A percentile compares a stretch with the other conserved stretches of the same genome.
phyloP scores from a whole-genome alignment of 2,329 filamentous ascomycete species.

The Plenodomus biglobosus region DNA sequence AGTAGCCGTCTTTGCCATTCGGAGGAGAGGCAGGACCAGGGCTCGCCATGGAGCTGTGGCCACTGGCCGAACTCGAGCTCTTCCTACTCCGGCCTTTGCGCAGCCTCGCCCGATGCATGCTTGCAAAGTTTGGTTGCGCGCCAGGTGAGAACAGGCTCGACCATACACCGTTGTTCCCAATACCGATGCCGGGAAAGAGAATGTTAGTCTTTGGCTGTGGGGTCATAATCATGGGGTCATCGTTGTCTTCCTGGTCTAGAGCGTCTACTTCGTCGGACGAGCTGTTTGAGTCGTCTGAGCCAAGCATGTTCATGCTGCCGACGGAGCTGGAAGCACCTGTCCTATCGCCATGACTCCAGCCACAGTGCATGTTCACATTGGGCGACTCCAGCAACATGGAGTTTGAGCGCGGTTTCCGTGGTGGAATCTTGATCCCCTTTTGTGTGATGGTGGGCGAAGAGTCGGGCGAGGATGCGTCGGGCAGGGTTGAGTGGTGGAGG shows the following conservation, averaged over 20 bases:
- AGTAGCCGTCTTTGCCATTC: slow-evolving; percentile 58
- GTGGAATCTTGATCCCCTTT: slow-evolving; percentile 63
- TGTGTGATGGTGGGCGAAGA: slow-evolving; percentile 83
- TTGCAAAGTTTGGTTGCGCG: slow-evolving; percentile 74
- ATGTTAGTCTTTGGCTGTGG: slow-evolving; percentile 69
- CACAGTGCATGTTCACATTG: slow-evolving; percentile 57
- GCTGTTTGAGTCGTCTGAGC: slow-evolving; percentile 74
- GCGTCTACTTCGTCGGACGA: slow-evolving; percentile 61
- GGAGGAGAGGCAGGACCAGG: slow-evolving; percentile 79
- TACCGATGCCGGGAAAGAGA: slow-evolving; percentile 42
- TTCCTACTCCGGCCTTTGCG: slow-evolving; percentile 63
- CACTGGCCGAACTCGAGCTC: slow-evolving; percentile 70
- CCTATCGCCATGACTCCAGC: slow-evolving; percentile 62
- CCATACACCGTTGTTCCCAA: slow-evolving; percentile 61
- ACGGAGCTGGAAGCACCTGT: slow-evolving; percentile 68
- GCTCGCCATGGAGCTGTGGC: slow-evolving; percentile 66
- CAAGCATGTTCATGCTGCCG: slow-evolving; percentile 76
- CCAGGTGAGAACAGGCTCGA: slow-evolving; percentile 64
- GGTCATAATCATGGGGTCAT: slow-evolving; percentile 77
- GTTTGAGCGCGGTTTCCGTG: slow-evolving; percentile 50
- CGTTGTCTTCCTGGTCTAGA: slow-evolving; percentile 52
- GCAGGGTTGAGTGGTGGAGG: slow-evolving; percentile 91
- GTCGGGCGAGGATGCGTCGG: slow-evolving; percentile 83
- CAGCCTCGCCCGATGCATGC: slow-evolving; percentile 67
- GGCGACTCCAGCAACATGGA: slow-evolving; percentile 62